Conservation (phyloP, 2,329 filamentous ascomycete genomes). For the Aspergillus jensenii region DNA sequence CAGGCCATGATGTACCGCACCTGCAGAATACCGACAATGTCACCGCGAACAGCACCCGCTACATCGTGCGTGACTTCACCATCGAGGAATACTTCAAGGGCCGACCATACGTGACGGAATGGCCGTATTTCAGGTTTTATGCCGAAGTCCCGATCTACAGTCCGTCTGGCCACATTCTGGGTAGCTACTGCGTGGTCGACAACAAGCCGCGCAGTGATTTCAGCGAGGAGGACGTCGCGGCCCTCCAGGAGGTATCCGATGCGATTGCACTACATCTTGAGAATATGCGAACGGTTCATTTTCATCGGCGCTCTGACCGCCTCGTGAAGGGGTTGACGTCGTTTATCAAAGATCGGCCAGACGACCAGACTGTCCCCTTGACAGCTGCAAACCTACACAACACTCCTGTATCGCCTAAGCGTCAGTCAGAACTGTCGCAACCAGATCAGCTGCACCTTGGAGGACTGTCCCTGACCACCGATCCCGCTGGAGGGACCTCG, state of each 20-base stretch:
- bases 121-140: conserved; percentile 49
- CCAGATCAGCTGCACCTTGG: background rate
- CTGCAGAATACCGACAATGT: background rate
- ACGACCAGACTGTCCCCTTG: background rate
- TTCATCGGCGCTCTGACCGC: conserved; percentile 54
- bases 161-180: conserved; percentile 55
- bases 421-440: background rate
- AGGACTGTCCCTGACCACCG: background rate
- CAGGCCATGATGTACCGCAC: background rate
- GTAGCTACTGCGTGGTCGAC: conserved; percentile 60
- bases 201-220: conserved; percentile 52
- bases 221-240: conserved; percentile 10
- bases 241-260: conserved; percentile 11
- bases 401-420: background rate
- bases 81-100: conserved; percentile 36
- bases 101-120: conserved; percentile 28
- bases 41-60: conserved; percentile 2
- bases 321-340: conserved; percentile 54
- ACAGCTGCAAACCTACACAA: background rate
- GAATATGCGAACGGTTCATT: conserved; percentile 51
- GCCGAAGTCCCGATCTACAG: conserved; percentile 62
- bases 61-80: conserved; percentile 39
- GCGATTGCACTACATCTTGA: conserved; percentile 60
- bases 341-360: conserved; percentile 41
- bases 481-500: background rate